These are phyloP conservation scores for Hemisphaericaspora nanyangensis DNA, from an alignment of 805 yeast genomes.

Conservation along the genomic window DNA sequence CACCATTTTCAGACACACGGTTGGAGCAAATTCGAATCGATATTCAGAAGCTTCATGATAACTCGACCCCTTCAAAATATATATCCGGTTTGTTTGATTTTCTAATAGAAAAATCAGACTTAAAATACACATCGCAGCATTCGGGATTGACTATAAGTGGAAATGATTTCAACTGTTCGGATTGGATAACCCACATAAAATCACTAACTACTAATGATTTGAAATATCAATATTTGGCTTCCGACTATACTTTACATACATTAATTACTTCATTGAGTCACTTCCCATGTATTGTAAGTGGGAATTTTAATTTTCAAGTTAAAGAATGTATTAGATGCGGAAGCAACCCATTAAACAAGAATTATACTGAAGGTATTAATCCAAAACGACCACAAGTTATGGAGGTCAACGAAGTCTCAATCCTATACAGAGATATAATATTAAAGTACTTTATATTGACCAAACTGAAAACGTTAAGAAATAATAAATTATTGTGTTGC, in stretches of 20 bases:
- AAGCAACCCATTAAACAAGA: constrained; percentile 17
- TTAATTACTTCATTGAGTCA: constrained; percentile 38
- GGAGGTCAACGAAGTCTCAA: constrained; percentile 19
- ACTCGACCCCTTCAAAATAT: not conserved
- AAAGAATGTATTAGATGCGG: constrained; percentile 40
- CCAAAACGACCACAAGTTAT: constrained; percentile 18
- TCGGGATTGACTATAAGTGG: not conserved
- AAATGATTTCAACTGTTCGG: constrained; percentile 6
- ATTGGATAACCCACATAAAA: constrained; percentile 22
- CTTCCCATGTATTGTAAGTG: constrained; percentile 39
- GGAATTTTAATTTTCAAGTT: constrained; percentile 28
- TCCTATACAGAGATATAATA: constrained; percentile 22
- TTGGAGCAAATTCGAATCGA: constrained; percentile 13
- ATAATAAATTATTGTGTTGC: constrained; percentile 25
- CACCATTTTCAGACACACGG: constrained; percentile 17
- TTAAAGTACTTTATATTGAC: constrained; percentile 14
- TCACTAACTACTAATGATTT: constrained; percentile 4
- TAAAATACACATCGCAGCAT: not conserved
- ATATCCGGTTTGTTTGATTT: constrained; percentile 3
- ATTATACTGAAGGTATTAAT: constrained; percentile 21
- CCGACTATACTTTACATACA: constrained; percentile 17
- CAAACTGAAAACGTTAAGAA: constrained; percentile 7
- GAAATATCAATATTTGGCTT: not conserved
- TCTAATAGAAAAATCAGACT: not conserved
- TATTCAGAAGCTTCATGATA: not conserved